phyloP scores from a whole-genome alignment of 495 filamentous ascomycete species.

The Echria macrotheca region DNA sequence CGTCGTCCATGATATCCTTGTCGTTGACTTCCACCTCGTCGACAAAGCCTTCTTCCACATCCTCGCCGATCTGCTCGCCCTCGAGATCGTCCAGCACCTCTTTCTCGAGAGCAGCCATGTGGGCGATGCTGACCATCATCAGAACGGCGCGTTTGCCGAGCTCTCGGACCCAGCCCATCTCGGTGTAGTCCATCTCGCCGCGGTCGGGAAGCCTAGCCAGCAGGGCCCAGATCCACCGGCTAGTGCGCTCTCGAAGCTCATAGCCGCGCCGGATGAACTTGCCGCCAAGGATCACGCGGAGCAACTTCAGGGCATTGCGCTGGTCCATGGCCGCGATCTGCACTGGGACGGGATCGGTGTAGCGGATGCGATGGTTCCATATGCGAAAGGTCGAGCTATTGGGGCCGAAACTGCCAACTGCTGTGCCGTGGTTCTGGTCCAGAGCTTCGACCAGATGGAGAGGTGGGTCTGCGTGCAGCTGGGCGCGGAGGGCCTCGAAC shows the following conservation, averaged over 20 bases:
- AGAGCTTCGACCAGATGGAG: conserved; percentile 43
- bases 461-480: conserved; percentile 52
- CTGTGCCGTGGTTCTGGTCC: conserved; percentile 52
- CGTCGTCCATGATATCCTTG: conserved; percentile 6
- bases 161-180: conserved; percentile 54
- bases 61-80: conserved; percentile 16
- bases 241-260: conserved; percentile 42
- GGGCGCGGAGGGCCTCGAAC: conserved; percentile 54
- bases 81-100: conserved; percentile 28
- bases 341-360: conserved; percentile 56
- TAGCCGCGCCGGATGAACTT: conserved; percentile 43
- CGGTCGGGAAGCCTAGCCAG: conserved; percentile 52
- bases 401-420: conserved; percentile 43
- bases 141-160: conserved; percentile 55
- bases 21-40: conserved; percentile 20
- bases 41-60: conserved; percentile 26
- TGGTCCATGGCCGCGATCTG: conserved; percentile 68
- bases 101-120: conserved; percentile 37
- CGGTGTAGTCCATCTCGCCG: conserved; percentile 51
- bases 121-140: conserved; percentile 47
- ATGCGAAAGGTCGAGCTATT: conserved; percentile 42
- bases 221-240: conserved; percentile 59
- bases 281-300: conserved; percentile 41
- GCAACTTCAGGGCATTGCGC: conserved; percentile 50
- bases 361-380: conserved; percentile 43